Evolutionary conservation across 2,329 filamentous ascomycete species (phyloP).

Genomic region (Xylaria sp.): DNA sequence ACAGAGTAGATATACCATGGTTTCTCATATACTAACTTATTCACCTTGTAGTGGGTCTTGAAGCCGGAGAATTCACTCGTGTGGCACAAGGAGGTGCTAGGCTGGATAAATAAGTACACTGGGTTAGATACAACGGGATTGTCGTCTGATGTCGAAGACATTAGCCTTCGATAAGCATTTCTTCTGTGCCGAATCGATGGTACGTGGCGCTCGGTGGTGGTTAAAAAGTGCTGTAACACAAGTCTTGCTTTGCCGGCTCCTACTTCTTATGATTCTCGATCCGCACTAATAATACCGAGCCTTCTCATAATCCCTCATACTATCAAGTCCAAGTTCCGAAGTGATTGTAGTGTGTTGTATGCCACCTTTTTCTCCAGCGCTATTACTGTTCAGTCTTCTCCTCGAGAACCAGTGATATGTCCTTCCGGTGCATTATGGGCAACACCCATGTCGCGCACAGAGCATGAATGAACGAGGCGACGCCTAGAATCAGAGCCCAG

Average conservation of each 20-base stretch:
- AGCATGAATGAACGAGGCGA: slow-evolving; percentile 8
- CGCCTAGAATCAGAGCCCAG: slow-evolving; percentile 29
- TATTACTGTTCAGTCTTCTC: background rate
- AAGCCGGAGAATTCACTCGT: slow-evolving; percentile 91
- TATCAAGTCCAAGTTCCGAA: background rate
- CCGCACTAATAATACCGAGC: background rate
- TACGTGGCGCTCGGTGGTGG: background rate
- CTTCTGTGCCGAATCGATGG: background rate
- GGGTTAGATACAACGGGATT: slow-evolving; percentile 53
- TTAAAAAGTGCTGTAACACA: background rate
- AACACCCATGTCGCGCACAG: slow-evolving; percentile 28
- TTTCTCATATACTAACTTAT: slow-evolving; percentile 13
- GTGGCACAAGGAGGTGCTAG: slow-evolving; percentile 88
- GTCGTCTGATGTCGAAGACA: slow-evolving; percentile 37
- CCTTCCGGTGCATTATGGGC: background rate
- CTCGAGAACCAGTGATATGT: background rate
- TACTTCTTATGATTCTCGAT: background rate
- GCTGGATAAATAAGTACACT: slow-evolving; percentile 76
- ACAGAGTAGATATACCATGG: background rate
- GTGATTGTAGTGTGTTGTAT: background rate
- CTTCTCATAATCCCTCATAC: background rate
- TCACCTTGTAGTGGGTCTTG: slow-evolving; percentile 75
- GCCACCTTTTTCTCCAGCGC: background rate
- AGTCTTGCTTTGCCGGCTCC: background rate
- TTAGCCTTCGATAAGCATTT: slow-evolving; percentile 36